Evolutionary conservation across 768 basidiomycete genomes (phyloP).

Genomic region (Mycena capillaripes): DNA sequence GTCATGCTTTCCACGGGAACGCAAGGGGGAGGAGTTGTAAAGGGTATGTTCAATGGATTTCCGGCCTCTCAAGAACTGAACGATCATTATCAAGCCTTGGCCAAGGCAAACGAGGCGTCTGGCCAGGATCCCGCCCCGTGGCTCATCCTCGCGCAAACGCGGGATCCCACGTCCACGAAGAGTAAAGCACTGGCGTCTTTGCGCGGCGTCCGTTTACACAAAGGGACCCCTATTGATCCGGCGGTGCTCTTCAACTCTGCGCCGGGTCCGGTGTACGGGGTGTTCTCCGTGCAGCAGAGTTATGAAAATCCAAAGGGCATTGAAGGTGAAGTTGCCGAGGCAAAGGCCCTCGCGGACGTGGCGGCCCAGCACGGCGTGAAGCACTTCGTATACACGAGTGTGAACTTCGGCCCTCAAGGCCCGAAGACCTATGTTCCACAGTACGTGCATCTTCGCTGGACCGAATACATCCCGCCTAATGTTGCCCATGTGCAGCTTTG

Average conservation of each 20-base stretch:
- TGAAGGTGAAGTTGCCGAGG: conserved; percentile 8
- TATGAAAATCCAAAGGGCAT: conserved; percentile 19
- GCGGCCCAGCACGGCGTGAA: conserved; percentile 21
- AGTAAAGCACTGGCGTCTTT: conserved; percentile 6
- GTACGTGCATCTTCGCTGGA: conserved; percentile 8
- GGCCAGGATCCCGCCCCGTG: background rate
- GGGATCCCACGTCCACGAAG: conserved; percentile 2
- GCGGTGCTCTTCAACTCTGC: conserved; percentile 11
- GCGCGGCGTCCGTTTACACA: conserved; percentile 6
- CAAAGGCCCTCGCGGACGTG: conserved; percentile 23
- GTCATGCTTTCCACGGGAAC: conserved; percentile 31
- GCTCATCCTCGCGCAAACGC: conserved; percentile 33
- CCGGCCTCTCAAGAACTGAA: background rate
- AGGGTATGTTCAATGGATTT: background rate
- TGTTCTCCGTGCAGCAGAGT: conserved; percentile 28
- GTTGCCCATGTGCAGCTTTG: conserved; percentile 8
- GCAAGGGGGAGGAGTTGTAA: conserved; percentile 21
- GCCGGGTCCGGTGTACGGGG: conserved; percentile 11
- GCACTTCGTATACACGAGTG: conserved; percentile 28
- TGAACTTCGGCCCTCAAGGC: conserved; percentile 11
- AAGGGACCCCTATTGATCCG: conserved; percentile 10
- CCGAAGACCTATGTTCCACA: conserved; percentile 16
- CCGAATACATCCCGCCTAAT: background rate
- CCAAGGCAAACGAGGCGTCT: conserved; percentile 7
- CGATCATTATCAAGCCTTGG: background rate